Base-by-base conservation (phyloP, 495 filamentous ascomycete species). In the Melanomma pulvis-pyrius region DNA sequence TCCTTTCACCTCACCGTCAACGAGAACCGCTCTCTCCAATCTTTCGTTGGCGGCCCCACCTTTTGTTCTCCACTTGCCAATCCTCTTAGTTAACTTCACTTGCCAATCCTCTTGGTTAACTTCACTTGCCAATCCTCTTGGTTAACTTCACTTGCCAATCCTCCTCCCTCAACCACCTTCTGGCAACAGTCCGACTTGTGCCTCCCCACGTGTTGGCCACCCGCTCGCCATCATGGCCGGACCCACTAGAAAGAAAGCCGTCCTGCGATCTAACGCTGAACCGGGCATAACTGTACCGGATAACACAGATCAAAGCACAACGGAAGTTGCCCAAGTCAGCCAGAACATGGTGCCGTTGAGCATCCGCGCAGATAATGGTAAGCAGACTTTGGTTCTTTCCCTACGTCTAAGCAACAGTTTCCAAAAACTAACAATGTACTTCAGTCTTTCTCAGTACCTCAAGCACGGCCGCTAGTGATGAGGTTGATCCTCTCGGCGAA, bases 401-500 rank as follows among this genome's bases (percentile, higher is more conserved):
- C 9, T n/a, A 11, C 39, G 2, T 44, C 5, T 11, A 11, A 44
- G 6, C 32, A n/a, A n/a, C n/a, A n/a, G n/a, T n/a, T 6, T 36
- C 32, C 32, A 36, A 36, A 36, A 36, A n/a, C n/a, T n/a, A 36
- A 34, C n/a, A n/a, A 9, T 41, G 36, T 9, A 11, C 30, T 21
- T 59, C 34, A 24, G 56, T 50, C 32, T 25, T 21, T 15, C 49
- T 21, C 60, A 56, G 17, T 6, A 6, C 4, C 8, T n/a, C 39
- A 44, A 44, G 26, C 28, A 53, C 44, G 39, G 19, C 47, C 32
- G 41, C 29, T 34, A 51, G 19, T 17, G n/a, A 11, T 12, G 57
- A 63, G 12, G 59, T 53, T n/a, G 28, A 47, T n/a, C 28, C 52
- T 3, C 32, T 74, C 0, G 59, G 67, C n/a, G 24, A 57, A 9